Percentiles rank a stretch among this genome's conserved stretches.
Evolutionary conservation across 306 rosid species (phyloP).

Genomic region (Leucaena leucocephala): DNA sequence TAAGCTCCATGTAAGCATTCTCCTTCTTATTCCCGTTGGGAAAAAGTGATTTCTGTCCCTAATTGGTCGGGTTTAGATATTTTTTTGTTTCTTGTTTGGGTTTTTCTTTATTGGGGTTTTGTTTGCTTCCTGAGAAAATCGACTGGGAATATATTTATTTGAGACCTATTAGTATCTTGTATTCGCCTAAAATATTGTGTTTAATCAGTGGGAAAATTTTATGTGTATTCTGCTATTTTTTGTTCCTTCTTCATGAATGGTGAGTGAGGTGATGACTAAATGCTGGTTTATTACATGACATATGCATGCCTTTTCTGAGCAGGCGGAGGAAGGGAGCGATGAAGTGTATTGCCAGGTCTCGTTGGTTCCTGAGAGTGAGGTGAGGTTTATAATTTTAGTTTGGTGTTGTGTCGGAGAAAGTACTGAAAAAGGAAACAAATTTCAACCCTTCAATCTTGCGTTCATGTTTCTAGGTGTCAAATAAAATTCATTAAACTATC

Average conservation of each 20-base stretch:
- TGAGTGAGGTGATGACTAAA: not conserved
- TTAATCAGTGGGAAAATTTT: not conserved
- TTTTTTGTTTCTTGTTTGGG: slow-evolving; percentile 23
- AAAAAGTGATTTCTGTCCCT: slow-evolving; percentile 28
- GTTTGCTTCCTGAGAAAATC: slow-evolving; percentile 29
- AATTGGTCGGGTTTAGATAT: slow-evolving; percentile 24
- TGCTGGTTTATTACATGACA: slow-evolving; percentile 19
- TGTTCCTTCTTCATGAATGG: not conserved
- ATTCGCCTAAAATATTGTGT: slow-evolving; percentile 2
- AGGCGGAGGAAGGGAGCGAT: slow-evolving; percentile 96
- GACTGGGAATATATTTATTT: not conserved
- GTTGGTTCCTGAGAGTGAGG: slow-evolving; percentile 90
- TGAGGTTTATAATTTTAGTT: slow-evolving; percentile 45
- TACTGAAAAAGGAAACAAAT: slow-evolving; percentile 21
- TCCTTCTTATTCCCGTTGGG: not conserved
- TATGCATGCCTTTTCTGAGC: slow-evolving; percentile 35
- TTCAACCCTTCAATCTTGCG: slow-evolving; percentile 22
- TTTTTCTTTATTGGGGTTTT: slow-evolving; percentile 36
- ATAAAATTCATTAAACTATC: not conserved
- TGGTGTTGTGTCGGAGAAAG: slow-evolving; percentile 29
- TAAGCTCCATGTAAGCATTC: slow-evolving; percentile 78
- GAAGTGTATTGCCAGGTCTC: slow-evolving; percentile 89
- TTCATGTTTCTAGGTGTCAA: slow-evolving; percentile 23
- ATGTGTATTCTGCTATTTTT: not conserved
- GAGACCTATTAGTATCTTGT: not conserved